A percentile compares a stretch with the other conserved stretches of the same genome.
phyloP scores from a whole-genome alignment of 106 monocot genomes.

The Dendrobium huoshanense region DNA sequence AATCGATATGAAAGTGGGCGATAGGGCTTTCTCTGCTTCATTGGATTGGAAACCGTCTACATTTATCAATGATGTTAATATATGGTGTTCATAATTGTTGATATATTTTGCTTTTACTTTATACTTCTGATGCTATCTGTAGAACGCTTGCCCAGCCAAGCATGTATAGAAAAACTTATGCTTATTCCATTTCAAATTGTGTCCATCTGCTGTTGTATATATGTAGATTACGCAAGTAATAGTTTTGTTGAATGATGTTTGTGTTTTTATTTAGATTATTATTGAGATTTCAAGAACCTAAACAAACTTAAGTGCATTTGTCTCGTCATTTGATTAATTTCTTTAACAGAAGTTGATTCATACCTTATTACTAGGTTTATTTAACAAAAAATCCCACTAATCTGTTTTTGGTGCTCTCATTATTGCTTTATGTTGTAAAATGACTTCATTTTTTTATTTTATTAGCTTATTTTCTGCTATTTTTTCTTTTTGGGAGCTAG shows the following conservation, averaged over 20 bases:
- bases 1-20: neutral
- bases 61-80: neutral
- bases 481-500: neutral
- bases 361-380: neutral
- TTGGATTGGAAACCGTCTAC: neutral
- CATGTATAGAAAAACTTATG: neutral
- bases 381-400: neutral
- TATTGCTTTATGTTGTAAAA: neutral
- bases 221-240: neutral
- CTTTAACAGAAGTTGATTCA: neutral
- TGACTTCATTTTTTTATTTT: neutral
- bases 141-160: neutral
- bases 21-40: neutral
- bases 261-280: too few relatives aligned
- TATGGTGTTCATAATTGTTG: neutral
- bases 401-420: neutral
- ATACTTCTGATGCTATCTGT: neutral
- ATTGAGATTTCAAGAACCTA: neutral
- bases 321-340: neutral
- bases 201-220: slow-evolving; percentile 1
- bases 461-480: neutral
- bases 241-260: neutral
- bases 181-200: neutral
- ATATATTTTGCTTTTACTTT: neutral
- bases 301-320: neutral